Evolutionary conservation across 176 grass and related monocot genomes (phyloP), one percentile per base, ranked within the genome.

Genomic region (Typha latifolia): DNA sequence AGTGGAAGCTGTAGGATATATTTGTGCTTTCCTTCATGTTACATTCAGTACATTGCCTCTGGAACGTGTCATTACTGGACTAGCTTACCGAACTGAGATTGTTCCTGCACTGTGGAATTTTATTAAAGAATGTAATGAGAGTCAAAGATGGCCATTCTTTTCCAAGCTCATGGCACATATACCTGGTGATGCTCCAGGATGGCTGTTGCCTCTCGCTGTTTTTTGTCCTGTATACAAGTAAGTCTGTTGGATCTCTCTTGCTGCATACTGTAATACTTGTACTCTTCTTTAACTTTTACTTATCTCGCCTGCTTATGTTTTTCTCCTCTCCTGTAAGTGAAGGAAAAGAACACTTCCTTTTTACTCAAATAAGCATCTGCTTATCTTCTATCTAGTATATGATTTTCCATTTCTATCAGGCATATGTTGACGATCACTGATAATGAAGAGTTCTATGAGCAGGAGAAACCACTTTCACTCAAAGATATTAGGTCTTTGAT

Each of bases 211-310:
- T 27, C 68, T 99, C 29, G 84, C 94, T 14, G 94, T 99, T 77
- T 99, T 99, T 68, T 99, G 83, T 78, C 94, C 94, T 81, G 83
- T 99, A 77, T 99, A 99, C 81, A 99, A 81, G 94, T 99, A 86
- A 72, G 80, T 0, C 64, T 57, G 18, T n/a, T 47, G 32, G 32
- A 62, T 49, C 4, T 49, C 24, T 61, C 47, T 47, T 34, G 23
- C 16, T 37, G 8, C 32, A 10, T 67, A 37, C 26, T 27, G 21
- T 67, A 32, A 43, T 12, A 20, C 9, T 57, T 57, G 7, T 15
- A 9, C 19, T 57, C 19, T 57, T 57, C n/a, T 21, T 18, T 57
- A 20, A 8, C 19, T 18, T 57, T 21, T 7, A 21, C 52, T 18
- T 57, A 57, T 57, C n/a, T 20, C 16, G n/a, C 19, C 15, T 18